Conservation (phyloP, 179 eudicot genomes). For the Beta lomatogona region DNA sequence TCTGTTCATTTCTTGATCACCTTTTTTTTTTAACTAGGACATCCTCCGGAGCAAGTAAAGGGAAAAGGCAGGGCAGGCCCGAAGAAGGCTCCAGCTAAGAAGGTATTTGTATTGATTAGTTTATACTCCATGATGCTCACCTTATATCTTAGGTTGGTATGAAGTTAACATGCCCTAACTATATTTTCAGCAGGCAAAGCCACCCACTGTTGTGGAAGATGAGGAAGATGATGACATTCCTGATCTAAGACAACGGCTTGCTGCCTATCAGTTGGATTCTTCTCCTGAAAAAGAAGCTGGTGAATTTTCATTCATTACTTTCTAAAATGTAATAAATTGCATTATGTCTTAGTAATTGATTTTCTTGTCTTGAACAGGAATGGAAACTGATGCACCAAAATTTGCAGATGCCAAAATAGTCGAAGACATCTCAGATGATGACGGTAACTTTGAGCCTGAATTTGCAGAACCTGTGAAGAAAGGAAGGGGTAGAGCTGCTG, state of each 20-base stretch:
- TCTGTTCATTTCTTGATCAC: neutral
- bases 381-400: conserved; percentile 47
- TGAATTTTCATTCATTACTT: conserved; percentile 21
- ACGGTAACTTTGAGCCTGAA: conserved; percentile 31
- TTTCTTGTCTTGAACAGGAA: conserved; percentile 37
- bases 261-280: conserved; percentile 69
- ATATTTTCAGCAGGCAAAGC: conserved; percentile 36
- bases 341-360: neutral
- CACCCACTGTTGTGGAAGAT: conserved; percentile 34
- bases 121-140: neutral
- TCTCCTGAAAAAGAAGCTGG: conserved; percentile 78
- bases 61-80: conserved; percentile 54
- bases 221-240: conserved; percentile 57
- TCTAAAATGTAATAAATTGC: neutral
- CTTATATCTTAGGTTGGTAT: neutral
- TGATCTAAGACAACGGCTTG: conserved; percentile 62
- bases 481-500: conserved; percentile 51
- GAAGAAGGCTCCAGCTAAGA: conserved; percentile 69
- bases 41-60: conserved; percentile 47
- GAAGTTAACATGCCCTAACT: neutral
- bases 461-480: conserved; percentile 39
- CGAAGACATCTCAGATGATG: conserved; percentile 56
- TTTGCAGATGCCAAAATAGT: conserved; percentile 47
- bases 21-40: conserved; percentile 30
- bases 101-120: conserved; percentile 33